A percentile compares a stretch with the other conserved stretches of the same genome.
Evolutionary conservation across 2,329 filamentous ascomycete species (phyloP).

Genomic region (Aspergillus sp.): DNA sequence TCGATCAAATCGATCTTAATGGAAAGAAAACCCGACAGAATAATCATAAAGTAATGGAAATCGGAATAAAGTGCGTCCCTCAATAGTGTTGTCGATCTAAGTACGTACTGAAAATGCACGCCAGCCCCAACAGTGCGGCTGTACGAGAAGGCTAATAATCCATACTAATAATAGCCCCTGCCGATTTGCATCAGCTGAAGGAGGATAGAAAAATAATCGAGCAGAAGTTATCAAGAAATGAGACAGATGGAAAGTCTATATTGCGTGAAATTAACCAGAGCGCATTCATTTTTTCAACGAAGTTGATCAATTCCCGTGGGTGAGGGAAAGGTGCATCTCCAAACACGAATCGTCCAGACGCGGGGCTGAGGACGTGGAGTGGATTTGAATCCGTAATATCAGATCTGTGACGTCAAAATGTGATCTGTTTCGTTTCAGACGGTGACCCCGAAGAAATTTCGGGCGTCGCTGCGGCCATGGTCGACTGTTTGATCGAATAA

Average conservation of each 20-base stretch:
- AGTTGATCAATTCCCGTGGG: background rate
- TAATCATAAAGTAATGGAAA: background rate
- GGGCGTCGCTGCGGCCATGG: background rate
- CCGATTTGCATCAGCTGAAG: background rate
- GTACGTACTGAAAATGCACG: too few relatives aligned
- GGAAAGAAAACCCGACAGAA: background rate
- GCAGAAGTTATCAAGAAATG: background rate
- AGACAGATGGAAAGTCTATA: background rate
- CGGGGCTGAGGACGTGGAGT: background rate
- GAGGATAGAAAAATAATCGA: background rate
- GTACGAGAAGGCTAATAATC: background rate
- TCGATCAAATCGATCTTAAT: background rate
- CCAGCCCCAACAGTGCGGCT: background rate
- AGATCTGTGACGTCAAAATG: background rate
- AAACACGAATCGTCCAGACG: background rate
- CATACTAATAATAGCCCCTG: background rate
- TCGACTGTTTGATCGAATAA: background rate
- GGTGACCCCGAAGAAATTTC: background rate
- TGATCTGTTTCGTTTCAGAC: background rate
- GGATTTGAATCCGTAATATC: background rate
- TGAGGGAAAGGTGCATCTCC: background rate
- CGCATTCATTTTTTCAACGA: background rate
- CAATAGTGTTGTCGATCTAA: slow-evolving; percentile 1
- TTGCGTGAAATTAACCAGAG: background rate
- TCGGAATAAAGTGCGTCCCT: background rate